Evolutionary conservation across 345 rosid genomes (phyloP).

Genomic region (Arabidopsis suecica): DNA sequence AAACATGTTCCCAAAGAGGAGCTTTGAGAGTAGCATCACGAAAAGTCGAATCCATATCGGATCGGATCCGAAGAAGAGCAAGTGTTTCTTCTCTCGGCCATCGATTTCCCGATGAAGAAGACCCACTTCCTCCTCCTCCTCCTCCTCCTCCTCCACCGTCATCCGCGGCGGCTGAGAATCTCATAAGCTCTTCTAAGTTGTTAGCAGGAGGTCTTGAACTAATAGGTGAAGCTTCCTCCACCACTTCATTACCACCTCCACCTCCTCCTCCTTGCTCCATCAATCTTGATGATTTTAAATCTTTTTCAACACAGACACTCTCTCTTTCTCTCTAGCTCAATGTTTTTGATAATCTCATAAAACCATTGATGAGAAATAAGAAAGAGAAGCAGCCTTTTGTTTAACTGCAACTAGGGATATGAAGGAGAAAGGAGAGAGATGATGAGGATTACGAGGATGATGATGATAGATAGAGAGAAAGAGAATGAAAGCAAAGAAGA

Average conservation of each 20-base stretch:
- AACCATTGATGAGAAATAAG: slow-evolving; percentile 42
- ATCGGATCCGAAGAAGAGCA: slow-evolving; percentile 81
- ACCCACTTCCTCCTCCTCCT: slow-evolving; percentile 46
- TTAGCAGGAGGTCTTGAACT: slow-evolving; percentile 88
- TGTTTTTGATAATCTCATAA: slow-evolving; percentile 21
- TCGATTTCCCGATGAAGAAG: slow-evolving; percentile 61
- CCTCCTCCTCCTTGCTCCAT: slow-evolving; percentile 66
- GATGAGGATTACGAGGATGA: slow-evolving; percentile 78
- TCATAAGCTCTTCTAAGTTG: slow-evolving; percentile 65
- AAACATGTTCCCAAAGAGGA: slow-evolving; percentile 93
- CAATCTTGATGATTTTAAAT: slow-evolving; percentile 32
- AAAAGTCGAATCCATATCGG: slow-evolving; percentile 85
- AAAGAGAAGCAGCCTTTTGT: slow-evolving; percentile 24
- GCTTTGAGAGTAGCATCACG: slow-evolving; percentile 87
- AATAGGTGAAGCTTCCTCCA: slow-evolving; percentile 87
- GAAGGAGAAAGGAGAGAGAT: slow-evolving; percentile 44
- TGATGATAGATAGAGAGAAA: slow-evolving; percentile 44
- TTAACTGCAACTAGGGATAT: slow-evolving; percentile 37
- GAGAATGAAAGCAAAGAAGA: slow-evolving; percentile 51
- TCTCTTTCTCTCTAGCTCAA: slow-evolving; percentile 25
- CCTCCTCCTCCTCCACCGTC: slow-evolving; percentile 59
- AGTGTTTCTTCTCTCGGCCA: slow-evolving; percentile 95
- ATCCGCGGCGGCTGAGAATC: slow-evolving; percentile 50
- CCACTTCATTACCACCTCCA: slow-evolving; percentile 55
- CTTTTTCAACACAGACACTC: not conserved